These are phyloP conservation scores for Fonsecaea nubica DNA, from an alignment of 2,329 filamentous ascomycete genomes.

Conservation along the genomic window DNA sequence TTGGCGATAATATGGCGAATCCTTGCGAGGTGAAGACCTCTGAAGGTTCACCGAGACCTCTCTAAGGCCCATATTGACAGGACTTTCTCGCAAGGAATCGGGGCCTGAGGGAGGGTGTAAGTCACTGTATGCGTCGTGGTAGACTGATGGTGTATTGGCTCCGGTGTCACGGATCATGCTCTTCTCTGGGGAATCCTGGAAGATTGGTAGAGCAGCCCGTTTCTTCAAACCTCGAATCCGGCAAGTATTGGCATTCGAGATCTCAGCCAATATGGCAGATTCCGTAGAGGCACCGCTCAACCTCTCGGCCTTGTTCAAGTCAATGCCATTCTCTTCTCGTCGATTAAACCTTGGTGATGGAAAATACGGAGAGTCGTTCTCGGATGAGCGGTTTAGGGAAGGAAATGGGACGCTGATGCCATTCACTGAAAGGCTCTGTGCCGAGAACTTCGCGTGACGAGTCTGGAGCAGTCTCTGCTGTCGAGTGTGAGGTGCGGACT, in stretches of 20 bases:
- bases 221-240: constrained; percentile 23
- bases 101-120: constrained; percentile 30
- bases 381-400: constrained; percentile 28
- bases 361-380: constrained; percentile 27
- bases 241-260: constrained; percentile 34
- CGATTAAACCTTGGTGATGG: constrained; percentile 21
- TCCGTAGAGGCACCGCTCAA: constrained; percentile 23
- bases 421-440: constrained; percentile 36
- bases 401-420: constrained; percentile 35
- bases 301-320: constrained; percentile 11
- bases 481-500: constrained; percentile 32
- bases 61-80: constrained; percentile 38
- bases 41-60: constrained; percentile 41
- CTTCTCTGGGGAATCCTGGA: constrained; percentile 33
- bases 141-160: constrained; percentile 27
- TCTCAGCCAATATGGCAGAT: constrained; percentile 35
- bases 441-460: constrained; percentile 39
- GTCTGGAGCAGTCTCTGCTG: constrained; percentile 37
- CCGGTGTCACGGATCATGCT: background rate
- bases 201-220: constrained; percentile 35
- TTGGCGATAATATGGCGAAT: constrained; percentile 36
- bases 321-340: constrained; percentile 30
- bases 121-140: constrained; percentile 34
- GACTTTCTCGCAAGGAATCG: constrained; percentile 28
- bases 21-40: constrained; percentile 36